Conservation (phyloP, 2,329 filamentous ascomycete species). For the Cladosporium halotolerans region DNA sequence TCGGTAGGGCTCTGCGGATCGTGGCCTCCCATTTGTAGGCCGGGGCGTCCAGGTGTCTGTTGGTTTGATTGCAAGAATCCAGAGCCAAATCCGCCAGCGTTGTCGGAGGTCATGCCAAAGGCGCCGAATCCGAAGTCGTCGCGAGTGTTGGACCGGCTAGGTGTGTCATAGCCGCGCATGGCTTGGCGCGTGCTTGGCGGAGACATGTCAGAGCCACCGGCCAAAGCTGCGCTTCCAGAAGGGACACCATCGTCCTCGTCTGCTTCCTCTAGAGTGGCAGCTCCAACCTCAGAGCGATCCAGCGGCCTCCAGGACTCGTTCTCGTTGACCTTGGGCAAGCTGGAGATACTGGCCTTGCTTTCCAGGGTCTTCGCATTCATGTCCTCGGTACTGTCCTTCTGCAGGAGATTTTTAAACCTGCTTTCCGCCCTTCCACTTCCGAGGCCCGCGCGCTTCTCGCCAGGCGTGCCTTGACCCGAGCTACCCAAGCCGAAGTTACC, state of each 20-base stretch:
- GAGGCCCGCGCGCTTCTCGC: constrained; percentile 66
- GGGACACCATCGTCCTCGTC: constrained; percentile 54
- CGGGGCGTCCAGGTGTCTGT: constrained; percentile 42
- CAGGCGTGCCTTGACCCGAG: constrained; percentile 39
- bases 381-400: constrained; percentile 69
- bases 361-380: constrained; percentile 36
- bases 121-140: constrained; percentile 55
- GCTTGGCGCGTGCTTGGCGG: constrained; percentile 39
- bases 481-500: constrained; percentile 73
- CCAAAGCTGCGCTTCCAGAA: constrained; percentile 65
- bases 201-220: constrained; percentile 67
- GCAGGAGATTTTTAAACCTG: constrained; percentile 77
- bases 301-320: constrained; percentile 43
- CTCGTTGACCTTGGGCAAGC: constrained; percentile 50
- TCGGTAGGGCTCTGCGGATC: constrained; percentile 85
- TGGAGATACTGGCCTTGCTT: constrained; percentile 50
- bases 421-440: constrained; percentile 68
- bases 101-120: constrained; percentile 55
- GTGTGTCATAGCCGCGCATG: constrained; percentile 36
- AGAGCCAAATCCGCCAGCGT: constrained; percentile 22
- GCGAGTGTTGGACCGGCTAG: constrained; percentile 45
- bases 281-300: constrained; percentile 19
- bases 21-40: constrained; percentile 41
- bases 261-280: constrained; percentile 57
- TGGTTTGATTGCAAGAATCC: constrained; percentile 35